Evolutionary conservation across 2,329 filamentous ascomycete species (phyloP), one percentile per base, ranked within the genome.

Genomic region (Trichoderma sp.): DNA sequence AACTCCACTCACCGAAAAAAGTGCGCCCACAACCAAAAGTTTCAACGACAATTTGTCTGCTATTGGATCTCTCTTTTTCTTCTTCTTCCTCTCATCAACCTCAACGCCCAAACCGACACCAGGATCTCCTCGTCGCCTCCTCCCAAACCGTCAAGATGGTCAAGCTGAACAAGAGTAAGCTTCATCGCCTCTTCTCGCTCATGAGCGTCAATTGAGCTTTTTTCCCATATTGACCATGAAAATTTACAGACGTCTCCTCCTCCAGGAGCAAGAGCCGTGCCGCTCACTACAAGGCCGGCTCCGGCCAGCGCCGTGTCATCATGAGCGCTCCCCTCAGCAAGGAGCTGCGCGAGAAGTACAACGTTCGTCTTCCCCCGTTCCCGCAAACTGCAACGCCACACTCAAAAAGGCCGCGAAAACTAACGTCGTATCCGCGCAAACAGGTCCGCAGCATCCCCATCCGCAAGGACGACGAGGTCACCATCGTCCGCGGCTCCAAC

Each of bases 321-420:
- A 97, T 99, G 93, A 94, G 90, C 85, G 93, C 95, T 74, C 91
- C 92, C 76, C 88, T 97, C 74, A 91, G 87, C 86, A 96, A 97
- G 88, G 95, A 99, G 86, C 89, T 99, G 80, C 90, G 93, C 79
- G 93, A 97, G 84, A 95, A 99, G 89, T 91, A 99, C 91, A 96
- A 96, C 83, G 95, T 97, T 87, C 73, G 90, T 79, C 54, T 4
- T 21, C 12, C 10, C 15, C 7, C 28, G 28, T 26, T 12, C 21
- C 4, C 48, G 19, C 12, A 30, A n/a, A 2, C 14, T 17, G 30
- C 5, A 21, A 50, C 10, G 4, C 4, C 6, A 19, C 30, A 43
- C 9, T 6, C 12, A 9, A 34, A 30, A 30, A 34, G 9, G 65
- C 69, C n/a, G 72, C 65, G 2, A 15, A 51, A 56, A 47, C 19